phyloP scores from a whole-genome alignment of 306 rosid species.

The Cicer cuneatum region DNA sequence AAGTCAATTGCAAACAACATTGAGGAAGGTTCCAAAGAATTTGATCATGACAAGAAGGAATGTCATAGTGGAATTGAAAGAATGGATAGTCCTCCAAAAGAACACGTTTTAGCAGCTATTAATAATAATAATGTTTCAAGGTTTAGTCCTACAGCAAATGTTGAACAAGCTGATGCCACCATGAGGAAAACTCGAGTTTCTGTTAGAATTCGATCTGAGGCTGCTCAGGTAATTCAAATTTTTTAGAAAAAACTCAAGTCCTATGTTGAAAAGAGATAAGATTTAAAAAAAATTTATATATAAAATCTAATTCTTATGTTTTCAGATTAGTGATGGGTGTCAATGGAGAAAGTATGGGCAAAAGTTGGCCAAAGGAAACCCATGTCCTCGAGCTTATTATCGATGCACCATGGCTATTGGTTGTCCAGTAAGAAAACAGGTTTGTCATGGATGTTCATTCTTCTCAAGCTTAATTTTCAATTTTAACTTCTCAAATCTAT shows the following conservation, averaged over 20 bases:
- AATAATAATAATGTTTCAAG: slow-evolving; percentile 54
- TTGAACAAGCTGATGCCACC: slow-evolving; percentile 79
- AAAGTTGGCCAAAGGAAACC: slow-evolving; percentile 96
- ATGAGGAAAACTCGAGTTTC: slow-evolving; percentile 93
- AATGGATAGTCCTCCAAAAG: slow-evolving; percentile 59
- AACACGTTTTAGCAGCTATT: slow-evolving; percentile 47
- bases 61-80: slow-evolving; percentile 41
- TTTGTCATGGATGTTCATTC: slow-evolving; percentile 26
- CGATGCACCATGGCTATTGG: slow-evolving; percentile 96
- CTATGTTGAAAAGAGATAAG: too few relatives aligned
- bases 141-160: slow-evolving; percentile 55
- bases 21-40: slow-evolving; percentile 48
- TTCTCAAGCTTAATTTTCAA: neutral
- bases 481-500: neutral
- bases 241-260: too few relatives aligned
- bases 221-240: slow-evolving; percentile 61
- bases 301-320: neutral
- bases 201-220: slow-evolving; percentile 83
- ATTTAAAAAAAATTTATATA: too few relatives aligned
- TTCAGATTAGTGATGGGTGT: slow-evolving; percentile 89
- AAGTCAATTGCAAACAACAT: slow-evolving; percentile 48
- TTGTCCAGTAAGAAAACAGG: slow-evolving; percentile 95
- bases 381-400: slow-evolving; percentile 96
- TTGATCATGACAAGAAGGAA: slow-evolving; percentile 58
- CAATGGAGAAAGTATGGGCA: slow-evolving; percentile 99